These are phyloP conservation scores for Arxiozyma slooffiae DNA, from an alignment of 1,139 yeast genomes.

Conservation along the genomic window DNA sequence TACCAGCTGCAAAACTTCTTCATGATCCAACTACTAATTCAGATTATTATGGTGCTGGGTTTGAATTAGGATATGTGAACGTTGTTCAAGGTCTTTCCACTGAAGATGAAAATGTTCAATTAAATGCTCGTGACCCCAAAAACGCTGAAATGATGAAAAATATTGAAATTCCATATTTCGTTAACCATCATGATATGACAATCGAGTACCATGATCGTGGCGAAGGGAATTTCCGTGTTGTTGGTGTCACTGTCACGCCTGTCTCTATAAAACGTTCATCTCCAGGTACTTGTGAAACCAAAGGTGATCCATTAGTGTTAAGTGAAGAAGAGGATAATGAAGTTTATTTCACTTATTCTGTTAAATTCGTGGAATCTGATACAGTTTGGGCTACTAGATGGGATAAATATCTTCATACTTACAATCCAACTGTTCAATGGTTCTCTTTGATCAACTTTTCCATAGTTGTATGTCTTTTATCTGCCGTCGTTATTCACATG, in stretches of 20 bases:
- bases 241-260: slow-evolving; percentile 77
- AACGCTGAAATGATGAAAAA: slow-evolving; percentile 13
- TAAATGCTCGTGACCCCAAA: slow-evolving; percentile 14
- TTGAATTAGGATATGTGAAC: slow-evolving; percentile 63
- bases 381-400: slow-evolving; percentile 98
- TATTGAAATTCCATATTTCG: slow-evolving; percentile 41
- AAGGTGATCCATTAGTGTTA: slow-evolving; percentile 38
- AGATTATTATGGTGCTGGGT: slow-evolving; percentile 69
- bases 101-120: slow-evolving; percentile 9
- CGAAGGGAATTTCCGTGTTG: slow-evolving; percentile 69
- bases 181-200: slow-evolving; percentile 69
- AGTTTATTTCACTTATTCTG: slow-evolving; percentile 54
- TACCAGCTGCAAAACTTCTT: slow-evolving; percentile 71
- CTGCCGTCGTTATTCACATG: slow-evolving; percentile 71
- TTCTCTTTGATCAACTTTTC: slow-evolving; percentile 81
- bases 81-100: slow-evolving; percentile 13
- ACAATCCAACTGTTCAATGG: slow-evolving; percentile 94
- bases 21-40: slow-evolving; percentile 48
- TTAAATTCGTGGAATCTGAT: slow-evolving; percentile 52
- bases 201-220: slow-evolving; percentile 76
- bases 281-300: slow-evolving; percentile 30
- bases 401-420: slow-evolving; percentile 90
- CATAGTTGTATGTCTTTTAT: slow-evolving; percentile 64
- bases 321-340: slow-evolving; percentile 34
- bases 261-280: slow-evolving; percentile 45